A percentile compares a stretch with the other conserved stretches of the same genome.
Conservation (phyloP, 345 rosid genomes). For the Heritiera littoralis region DNA sequence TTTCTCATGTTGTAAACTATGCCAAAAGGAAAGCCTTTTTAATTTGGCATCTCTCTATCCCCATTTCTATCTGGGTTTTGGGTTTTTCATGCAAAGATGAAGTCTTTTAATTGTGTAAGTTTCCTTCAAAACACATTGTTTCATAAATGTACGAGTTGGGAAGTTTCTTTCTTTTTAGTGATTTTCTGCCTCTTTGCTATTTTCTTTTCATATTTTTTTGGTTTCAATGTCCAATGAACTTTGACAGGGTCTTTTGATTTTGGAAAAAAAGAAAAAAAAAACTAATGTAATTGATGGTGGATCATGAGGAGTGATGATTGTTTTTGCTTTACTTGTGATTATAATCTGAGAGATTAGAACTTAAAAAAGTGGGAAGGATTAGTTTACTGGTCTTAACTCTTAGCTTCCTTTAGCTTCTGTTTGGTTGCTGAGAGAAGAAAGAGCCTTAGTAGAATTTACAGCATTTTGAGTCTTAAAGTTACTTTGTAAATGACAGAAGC, state of each 20-base stretch:
- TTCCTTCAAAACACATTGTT: constrained; percentile 9
- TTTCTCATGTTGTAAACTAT: constrained; percentile 18
- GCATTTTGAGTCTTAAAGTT: background rate
- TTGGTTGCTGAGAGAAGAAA: constrained; percentile 6
- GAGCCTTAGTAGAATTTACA: background rate
- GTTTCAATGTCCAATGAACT: constrained; percentile 16
- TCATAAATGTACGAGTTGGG: background rate
- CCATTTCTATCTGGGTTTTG: background rate
- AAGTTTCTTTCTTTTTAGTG: background rate
- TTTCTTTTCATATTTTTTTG: background rate
- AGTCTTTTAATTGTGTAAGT: constrained; percentile 39
- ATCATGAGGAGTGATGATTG: constrained; percentile 15
- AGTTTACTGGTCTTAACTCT: background rate
- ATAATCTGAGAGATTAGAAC: background rate
- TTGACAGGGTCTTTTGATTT: background rate
- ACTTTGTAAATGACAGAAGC: constrained; percentile 9
- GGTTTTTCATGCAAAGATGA: constrained; percentile 33
- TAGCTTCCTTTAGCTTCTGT: background rate
- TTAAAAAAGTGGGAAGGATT: background rate
- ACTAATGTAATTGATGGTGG: background rate
- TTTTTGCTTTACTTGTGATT: constrained; percentile 9
- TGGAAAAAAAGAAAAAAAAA: background rate
- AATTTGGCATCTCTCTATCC: background rate
- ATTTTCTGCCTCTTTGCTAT: background rate
- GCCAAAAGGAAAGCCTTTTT: constrained; percentile 3